A percentile compares a stretch with the other conserved stretches of the same genome.
Evolutionary conservation across 495 filamentous ascomycete species (phyloP).

Genomic region (Aspergillus sparsus): DNA sequence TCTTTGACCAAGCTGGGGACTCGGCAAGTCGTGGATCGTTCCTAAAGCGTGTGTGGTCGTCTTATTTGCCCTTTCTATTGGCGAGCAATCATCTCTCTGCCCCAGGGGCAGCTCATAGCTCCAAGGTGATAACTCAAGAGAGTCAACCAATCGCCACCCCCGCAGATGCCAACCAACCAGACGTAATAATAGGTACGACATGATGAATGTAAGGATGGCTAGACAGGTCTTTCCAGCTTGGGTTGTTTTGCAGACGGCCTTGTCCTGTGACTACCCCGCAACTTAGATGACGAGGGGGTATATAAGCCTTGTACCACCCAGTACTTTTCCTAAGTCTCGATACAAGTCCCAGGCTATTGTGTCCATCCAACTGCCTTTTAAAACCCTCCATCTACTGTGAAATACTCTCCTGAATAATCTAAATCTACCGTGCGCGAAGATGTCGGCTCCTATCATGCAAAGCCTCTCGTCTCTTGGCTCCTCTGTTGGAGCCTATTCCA

Average conservation of each 20-base stretch:
- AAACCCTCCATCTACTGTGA: not conserved
- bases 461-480: conserved; percentile 23
- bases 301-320: conserved; percentile 27
- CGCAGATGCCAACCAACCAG: conserved; percentile 8
- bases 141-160: conserved; percentile 13
- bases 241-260: conserved; percentile 1
- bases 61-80: not conserved
- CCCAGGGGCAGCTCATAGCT: not conserved
- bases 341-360: conserved; percentile 7
- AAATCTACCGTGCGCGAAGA: conserved; percentile 13
- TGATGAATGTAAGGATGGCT: conserved; percentile 10
- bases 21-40: not conserved
- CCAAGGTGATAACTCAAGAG: not conserved
- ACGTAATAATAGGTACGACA: not conserved
- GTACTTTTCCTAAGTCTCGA: not conserved
- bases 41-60: conserved; percentile 1
- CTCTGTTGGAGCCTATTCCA: conserved; percentile 23
- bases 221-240: conserved; percentile 13
- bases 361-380: not conserved
- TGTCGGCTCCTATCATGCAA: conserved; percentile 29
- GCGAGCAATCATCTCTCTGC: not conserved
- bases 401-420: not conserved
- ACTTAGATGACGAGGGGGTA: conserved; percentile 15
- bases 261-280: conserved; percentile 25
- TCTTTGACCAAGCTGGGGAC: not conserved